Conservation (phyloP, 495 filamentous ascomycete species). For the Neurospora sp. region DNA sequence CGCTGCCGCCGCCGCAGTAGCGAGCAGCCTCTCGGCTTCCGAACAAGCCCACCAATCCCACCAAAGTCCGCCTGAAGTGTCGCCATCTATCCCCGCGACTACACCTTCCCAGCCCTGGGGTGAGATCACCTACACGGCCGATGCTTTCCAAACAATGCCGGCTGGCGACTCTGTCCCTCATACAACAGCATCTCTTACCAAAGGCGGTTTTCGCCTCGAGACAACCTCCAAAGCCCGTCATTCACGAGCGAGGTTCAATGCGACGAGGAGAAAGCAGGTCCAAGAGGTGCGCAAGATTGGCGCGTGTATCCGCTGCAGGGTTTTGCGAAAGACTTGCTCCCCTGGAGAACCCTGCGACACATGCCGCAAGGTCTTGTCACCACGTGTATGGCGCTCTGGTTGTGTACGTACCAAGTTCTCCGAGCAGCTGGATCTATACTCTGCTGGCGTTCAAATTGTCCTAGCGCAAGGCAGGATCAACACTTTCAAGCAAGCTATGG, state of each 20-base stretch:
- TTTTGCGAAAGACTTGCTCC: constrained; percentile 80
- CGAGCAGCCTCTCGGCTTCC: constrained; percentile 7
- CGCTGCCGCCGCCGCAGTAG: constrained; percentile 6
- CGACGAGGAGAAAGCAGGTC: constrained; percentile 62
- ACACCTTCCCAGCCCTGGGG: constrained; percentile 30
- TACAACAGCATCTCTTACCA: constrained; percentile 11
- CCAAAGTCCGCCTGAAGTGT: constrained; percentile 4
- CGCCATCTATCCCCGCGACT: constrained; percentile 3
- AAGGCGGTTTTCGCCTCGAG: constrained; percentile 36
- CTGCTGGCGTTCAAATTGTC: constrained; percentile 57
- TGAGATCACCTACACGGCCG: constrained; percentile 30
- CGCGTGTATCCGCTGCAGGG: constrained; percentile 77
- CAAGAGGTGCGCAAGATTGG: constrained; percentile 70
- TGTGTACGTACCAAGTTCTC: constrained; percentile 69
- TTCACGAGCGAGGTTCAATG: constrained; percentile 56
- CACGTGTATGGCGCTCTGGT: constrained; percentile 68
- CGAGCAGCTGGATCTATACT: constrained; percentile 63
- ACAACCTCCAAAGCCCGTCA: constrained; percentile 27
- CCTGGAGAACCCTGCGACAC: constrained; percentile 69
- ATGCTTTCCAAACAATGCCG: constrained; percentile 16
- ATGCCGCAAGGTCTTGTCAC: constrained; percentile 67
- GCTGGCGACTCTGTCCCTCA: constrained; percentile 8
- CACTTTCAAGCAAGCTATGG: constrained; percentile 44
- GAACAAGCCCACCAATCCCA: constrained; percentile 3
- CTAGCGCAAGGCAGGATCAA: constrained; percentile 57